A percentile compares a stretch with the other conserved stretches of the same genome.
These are phyloP conservation scores for Phialophora verrucosa DNA, from an alignment of 2,329 filamentous ascomycete genomes.

Conservation along the genomic window DNA sequence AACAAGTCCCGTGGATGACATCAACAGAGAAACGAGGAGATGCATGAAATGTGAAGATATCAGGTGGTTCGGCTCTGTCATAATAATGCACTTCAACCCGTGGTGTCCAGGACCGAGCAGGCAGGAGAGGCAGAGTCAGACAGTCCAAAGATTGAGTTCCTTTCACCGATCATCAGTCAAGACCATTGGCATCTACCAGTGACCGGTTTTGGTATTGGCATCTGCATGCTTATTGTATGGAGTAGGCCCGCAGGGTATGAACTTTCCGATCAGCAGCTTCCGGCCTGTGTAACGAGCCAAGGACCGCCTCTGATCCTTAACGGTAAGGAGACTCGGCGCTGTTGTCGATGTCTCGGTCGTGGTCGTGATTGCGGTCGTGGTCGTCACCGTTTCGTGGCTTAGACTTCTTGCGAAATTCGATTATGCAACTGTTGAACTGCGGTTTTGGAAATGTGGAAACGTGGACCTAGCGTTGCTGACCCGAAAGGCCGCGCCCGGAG, in stretches of 20 bases:
- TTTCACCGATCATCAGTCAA: not conserved
- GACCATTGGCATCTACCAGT: not conserved
- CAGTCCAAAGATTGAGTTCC: not conserved
- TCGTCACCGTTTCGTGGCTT: not conserved
- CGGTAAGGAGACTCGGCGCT: not conserved
- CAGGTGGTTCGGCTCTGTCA: not conserved
- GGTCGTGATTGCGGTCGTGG: not conserved
- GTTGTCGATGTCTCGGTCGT: not conserved
- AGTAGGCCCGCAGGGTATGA: not conserved
- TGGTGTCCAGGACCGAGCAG: not conserved
- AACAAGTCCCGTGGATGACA: not conserved
- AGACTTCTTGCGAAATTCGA: not conserved
- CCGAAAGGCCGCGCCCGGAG: not conserved
- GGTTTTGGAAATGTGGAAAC: constrained; percentile 5
- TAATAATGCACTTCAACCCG: not conserved
- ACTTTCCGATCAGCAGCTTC: not conserved
- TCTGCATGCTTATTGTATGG: not conserved
- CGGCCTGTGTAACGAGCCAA: not conserved
- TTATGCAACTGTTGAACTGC: not conserved
- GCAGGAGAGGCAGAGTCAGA: not conserved
- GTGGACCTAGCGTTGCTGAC: not conserved
- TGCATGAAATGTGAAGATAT: constrained; percentile 10
- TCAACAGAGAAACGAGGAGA: constrained; percentile 13
- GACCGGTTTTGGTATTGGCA: not conserved
- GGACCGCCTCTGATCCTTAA: not conserved